These are phyloP conservation scores for Xylariaceae sp. DNA, from an alignment of 2,329 filamentous ascomycete genomes.

Conservation along the genomic window DNA sequence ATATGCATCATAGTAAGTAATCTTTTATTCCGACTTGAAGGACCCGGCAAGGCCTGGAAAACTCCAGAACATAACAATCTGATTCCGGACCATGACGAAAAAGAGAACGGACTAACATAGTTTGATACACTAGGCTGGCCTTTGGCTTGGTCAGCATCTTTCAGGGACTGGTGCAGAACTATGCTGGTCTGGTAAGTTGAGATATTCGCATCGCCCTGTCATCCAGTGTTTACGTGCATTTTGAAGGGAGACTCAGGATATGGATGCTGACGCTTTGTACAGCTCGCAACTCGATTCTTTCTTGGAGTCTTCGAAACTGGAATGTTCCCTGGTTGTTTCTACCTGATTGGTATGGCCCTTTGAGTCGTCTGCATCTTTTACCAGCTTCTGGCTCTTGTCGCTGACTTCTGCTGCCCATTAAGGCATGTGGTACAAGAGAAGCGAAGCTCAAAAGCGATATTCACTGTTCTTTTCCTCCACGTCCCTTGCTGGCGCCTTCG, in stretches of 20 bases:
- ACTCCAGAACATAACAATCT: too few species aligned
- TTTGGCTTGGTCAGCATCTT: constrained; percentile 73
- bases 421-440: constrained; percentile 84
- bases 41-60: too few species aligned
- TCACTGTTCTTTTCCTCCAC: constrained; percentile 90
- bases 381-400: neutral
- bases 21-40: too few species aligned
- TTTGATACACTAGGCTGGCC: too few species aligned
- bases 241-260: neutral
- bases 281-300: constrained; percentile 76
- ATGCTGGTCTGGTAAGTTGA: constrained; percentile 55
- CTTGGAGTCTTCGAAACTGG: constrained; percentile 72
- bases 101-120: too few species aligned
- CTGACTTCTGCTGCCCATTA: constrained; percentile 12
- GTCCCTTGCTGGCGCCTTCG: constrained; percentile 77
- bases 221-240: too few species aligned
- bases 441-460: constrained; percentile 86
- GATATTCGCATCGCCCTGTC: neutral
- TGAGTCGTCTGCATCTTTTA: constrained; percentile 20
- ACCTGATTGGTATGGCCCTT: constrained; percentile 65
- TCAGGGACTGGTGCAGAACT: constrained; percentile 76
- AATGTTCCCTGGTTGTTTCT: constrained; percentile 57
- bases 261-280: constrained; percentile 4
- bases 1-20: too few species aligned
- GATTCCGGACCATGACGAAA: too few species aligned